A percentile compares a stretch with the other conserved stretches of the same genome.
phyloP scores from a whole-genome alignment of 2,329 filamentous ascomycete species.

The Venturia asperata region DNA sequence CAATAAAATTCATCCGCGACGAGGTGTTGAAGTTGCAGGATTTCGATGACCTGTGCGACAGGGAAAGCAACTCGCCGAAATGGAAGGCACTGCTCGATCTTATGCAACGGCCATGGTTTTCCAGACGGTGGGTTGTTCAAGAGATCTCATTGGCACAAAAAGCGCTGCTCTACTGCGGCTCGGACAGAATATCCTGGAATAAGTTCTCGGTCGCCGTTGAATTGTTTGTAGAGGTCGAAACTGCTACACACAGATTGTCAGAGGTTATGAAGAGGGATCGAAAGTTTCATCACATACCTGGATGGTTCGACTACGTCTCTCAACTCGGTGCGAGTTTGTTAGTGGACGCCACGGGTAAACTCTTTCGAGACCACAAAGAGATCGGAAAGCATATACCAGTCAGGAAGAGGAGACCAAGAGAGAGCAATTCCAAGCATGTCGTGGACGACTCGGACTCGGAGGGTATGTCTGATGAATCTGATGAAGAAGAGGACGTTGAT shows the following conservation, averaged over 20 bases:
- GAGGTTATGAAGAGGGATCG: conserved; percentile 31
- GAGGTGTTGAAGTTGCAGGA: conserved; percentile 29
- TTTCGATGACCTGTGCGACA: conserved; percentile 29
- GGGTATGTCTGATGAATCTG: not conserved
- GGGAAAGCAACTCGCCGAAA: conserved; percentile 24
- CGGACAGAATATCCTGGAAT: conserved; percentile 31
- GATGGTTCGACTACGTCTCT: conserved; percentile 33
- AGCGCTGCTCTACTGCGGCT: conserved; percentile 35
- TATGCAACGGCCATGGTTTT: conserved; percentile 35
- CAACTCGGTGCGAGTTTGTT: conserved; percentile 33
- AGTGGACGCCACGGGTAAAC: conserved; percentile 30
- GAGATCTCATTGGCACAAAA: conserved; percentile 34
- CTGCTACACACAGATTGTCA: conserved; percentile 32
- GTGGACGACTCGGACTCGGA: not conserved
- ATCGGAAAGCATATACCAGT: conserved; percentile 12
- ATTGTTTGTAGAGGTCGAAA: conserved; percentile 36
- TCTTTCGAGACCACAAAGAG: conserved; percentile 27
- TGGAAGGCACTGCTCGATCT: conserved; percentile 31
- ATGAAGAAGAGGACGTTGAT: not conserved
- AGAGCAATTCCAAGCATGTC: not conserved
- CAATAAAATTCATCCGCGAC: conserved; percentile 30
- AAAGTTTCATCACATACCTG: conserved; percentile 25
- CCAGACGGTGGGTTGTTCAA: conserved; percentile 36
- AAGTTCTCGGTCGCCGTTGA: conserved; percentile 35
- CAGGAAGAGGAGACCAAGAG: not conserved